Conservation (phyloP, 208 protist genomes). For the Angomonas deanei region DNA sequence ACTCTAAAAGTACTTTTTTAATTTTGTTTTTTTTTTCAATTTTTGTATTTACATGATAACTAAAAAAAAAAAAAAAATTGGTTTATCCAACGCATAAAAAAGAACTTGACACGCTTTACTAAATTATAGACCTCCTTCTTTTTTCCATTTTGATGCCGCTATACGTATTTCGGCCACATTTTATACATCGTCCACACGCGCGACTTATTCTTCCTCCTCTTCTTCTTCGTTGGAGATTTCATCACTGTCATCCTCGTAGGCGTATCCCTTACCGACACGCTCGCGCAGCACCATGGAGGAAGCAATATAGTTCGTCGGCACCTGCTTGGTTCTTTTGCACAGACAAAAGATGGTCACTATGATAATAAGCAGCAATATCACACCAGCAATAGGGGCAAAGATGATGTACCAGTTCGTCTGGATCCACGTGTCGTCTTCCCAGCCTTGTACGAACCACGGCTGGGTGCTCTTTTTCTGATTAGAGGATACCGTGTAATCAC, state of each 20-base stretch:
- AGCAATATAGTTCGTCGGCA: constrained; percentile 13
- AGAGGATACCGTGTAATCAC: background rate
- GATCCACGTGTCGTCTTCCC: constrained; percentile 46
- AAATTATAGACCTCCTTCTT: too few relatives aligned
- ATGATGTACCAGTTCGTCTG: constrained; percentile 54
- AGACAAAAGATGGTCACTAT: constrained; percentile 41
- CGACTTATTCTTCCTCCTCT: too few relatives aligned
- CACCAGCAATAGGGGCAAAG: constrained; percentile 23
- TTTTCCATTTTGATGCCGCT: too few relatives aligned
- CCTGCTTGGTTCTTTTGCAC: constrained; percentile 12
- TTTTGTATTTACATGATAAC: background rate
- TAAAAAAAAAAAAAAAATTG: constrained; percentile 1
- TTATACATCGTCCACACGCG: too few relatives aligned
- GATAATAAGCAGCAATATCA: constrained; percentile 26
- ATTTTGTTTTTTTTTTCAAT: background rate
- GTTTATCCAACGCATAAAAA: too few relatives aligned
- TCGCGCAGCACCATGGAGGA: constrained; percentile 48
- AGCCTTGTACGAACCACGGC: constrained; percentile 32
- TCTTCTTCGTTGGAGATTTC: background rate
- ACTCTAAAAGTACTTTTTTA: too few relatives aligned
- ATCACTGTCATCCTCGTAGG: constrained; percentile 8
- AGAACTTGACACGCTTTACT: too few relatives aligned
- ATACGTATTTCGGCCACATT: too few relatives aligned
- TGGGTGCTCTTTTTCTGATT: constrained; percentile 9
- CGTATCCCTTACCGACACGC: constrained; percentile 27